phyloP scores from a whole-genome alignment of 768 basidiomycete genomes.

The Coprinopsis strossmayeri region DNA sequence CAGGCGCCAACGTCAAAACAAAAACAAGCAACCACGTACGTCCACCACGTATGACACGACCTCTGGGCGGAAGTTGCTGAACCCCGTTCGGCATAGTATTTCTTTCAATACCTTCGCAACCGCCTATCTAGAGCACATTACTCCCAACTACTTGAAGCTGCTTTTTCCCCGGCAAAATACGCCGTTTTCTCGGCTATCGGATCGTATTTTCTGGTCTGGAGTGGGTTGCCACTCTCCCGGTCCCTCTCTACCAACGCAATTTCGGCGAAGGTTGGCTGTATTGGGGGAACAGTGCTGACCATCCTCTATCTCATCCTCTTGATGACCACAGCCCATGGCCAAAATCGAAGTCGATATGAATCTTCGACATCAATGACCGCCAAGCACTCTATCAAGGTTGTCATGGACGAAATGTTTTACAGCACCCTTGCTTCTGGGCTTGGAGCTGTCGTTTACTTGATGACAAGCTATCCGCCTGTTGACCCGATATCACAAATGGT shows the following conservation, averaged over 20 bases:
- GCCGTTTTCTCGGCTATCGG: slow-evolving; percentile 22
- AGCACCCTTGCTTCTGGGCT: slow-evolving; percentile 17
- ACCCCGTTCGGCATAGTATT: neutral
- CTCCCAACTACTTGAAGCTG: slow-evolving; percentile 18
- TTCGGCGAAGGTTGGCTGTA: neutral
- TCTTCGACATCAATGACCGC: neutral
- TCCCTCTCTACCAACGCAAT: neutral
- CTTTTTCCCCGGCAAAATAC: slow-evolving; percentile 24
- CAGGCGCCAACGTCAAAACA: no score
- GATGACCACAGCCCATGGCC: slow-evolving; percentile 4
- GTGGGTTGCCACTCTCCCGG: slow-evolving; percentile 5
- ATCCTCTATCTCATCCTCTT: slow-evolving; percentile 17
- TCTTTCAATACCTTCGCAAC: neutral
- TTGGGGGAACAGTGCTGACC: slow-evolving; percentile 20
- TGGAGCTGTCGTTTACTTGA: slow-evolving; percentile 10
- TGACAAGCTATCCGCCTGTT: neutral
- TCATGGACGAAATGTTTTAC: slow-evolving; percentile 20
- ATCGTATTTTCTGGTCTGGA: slow-evolving; percentile 12
- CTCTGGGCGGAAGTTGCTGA: neutral
- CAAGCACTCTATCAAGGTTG: slow-evolving; percentile 2
- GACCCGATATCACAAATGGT: slow-evolving; percentile 8
- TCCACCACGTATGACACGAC: no score
- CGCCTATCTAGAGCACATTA: slow-evolving; percentile 2
- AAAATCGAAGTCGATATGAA: neutral
- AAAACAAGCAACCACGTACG: no score